These are phyloP conservation scores for Rutidosis leptorrhynchoides DNA, from an alignment of 129 eudicot species.

Conservation along the genomic window DNA sequence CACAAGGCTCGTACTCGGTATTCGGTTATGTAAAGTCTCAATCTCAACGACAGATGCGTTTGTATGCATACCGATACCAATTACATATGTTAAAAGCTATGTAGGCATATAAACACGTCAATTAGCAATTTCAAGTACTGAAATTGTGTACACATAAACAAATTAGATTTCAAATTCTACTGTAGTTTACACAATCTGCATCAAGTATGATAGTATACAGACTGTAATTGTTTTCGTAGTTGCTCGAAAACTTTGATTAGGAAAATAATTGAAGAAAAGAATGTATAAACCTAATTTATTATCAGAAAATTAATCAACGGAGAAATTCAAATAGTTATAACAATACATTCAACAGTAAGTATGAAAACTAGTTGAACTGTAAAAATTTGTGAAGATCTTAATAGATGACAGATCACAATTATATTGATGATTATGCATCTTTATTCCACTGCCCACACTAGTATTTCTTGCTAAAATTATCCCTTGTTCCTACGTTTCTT, in stretches of 20 bases:
- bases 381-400: too few species aligned
- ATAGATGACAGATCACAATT: too few species aligned
- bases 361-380: background rate
- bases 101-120: background rate
- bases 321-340: background rate
- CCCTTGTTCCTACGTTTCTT: too few species aligned
- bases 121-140: constrained; percentile 5
- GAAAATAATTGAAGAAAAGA: background rate
- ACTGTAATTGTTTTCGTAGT: background rate
- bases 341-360: background rate
- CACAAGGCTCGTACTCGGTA: background rate
- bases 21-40: background rate
- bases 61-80: background rate
- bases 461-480: too few species aligned
- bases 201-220: background rate
- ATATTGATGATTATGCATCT: too few species aligned
- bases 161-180: too few species aligned
- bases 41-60: background rate
- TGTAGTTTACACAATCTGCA: background rate
- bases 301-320: constrained; percentile 3
- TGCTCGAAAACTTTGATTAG: background rate
- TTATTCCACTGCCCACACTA: too few species aligned
- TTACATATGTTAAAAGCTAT: background rate
- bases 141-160: background rate
- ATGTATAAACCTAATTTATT: background rate